Base-by-base conservation (phyloP, 495 filamentous ascomycete genomes). In the Chaetomidium leptoderma region DNA sequence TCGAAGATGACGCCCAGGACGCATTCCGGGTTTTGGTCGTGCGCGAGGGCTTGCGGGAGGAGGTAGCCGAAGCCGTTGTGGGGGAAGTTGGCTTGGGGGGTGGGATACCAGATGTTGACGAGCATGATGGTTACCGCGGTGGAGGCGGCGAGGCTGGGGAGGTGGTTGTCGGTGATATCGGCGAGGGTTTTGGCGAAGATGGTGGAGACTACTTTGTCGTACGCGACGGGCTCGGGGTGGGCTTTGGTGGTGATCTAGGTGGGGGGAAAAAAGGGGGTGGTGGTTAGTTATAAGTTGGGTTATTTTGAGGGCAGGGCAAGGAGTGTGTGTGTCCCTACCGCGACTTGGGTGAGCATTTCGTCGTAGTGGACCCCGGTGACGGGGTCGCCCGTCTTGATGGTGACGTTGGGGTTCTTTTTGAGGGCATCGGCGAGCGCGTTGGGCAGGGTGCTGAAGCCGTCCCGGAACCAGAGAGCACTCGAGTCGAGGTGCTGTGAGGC, bases 1-100 rank as follows among this genome's bases (percentile, higher is more conserved):
- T 95, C 92, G 69, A 97, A 97, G 55, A 97, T 85, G 36, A 97
- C 91, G 43, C 93, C 93, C 27, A 99, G 83, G 2, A 86, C 87
- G 43, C 81, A 75, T 67, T 97, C 90, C 2, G 90, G 88, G 68
- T 97, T 98, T 59, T 88, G 75, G 6, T 82, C 79, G 53, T 71
- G 75, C 0, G 86, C 81, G 2, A 95, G 76, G 24, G 85, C 82
- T 1, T 89, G 88, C 7, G 77, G 75, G 37, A 98, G 85, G 24
- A 98, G 82, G 68, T 97, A 97, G 37, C 93, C 93, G 66, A 97
- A 95, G 39, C 95, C 93, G 33, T 74, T 71, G 47, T 68, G 47
- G 14, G 81, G 76, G 3, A 76, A 78, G 23, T 90, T 75, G 32
- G 95, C 72, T 21, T 83, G 63, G 2, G 85, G 81, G 23, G 81